Evolutionary conservation across 768 basidiomycete species (phyloP).

Genomic region (Sarcomyxa edulis): DNA sequence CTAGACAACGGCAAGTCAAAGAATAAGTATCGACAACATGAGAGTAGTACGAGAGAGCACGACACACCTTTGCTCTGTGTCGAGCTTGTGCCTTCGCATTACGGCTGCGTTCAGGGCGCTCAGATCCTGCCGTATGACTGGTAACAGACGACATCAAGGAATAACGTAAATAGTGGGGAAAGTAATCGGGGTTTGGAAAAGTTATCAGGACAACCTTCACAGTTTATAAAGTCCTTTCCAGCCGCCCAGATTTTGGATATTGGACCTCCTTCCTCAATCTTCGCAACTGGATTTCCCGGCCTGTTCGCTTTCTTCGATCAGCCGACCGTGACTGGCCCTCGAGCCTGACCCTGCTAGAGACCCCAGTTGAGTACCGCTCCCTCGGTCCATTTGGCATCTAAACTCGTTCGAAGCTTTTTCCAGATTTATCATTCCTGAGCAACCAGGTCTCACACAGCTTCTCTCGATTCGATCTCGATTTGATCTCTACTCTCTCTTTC

Average conservation of each 20-base stretch:
- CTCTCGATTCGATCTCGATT: no score
- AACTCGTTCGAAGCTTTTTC: constrained; percentile 1
- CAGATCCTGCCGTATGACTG: constrained; percentile 43
- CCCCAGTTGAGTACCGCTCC: constrained; percentile 18
- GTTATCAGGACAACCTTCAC: constrained; percentile 10
- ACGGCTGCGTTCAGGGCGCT: constrained; percentile 80
- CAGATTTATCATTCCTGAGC: no score
- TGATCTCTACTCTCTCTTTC: no score
- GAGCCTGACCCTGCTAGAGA: constrained; percentile 31
- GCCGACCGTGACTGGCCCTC: constrained; percentile 28
- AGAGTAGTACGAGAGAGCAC: no score
- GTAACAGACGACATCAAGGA: constrained; percentile 56
- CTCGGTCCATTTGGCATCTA: constrained; percentile 14
- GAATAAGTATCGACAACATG: no score
- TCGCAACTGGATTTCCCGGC: constrained; percentile 38
- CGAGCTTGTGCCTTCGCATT: constrained; percentile 86
- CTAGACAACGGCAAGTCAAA: no score
- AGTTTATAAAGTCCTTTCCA: constrained; percentile 8
- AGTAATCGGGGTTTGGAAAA: constrained; percentile 48
- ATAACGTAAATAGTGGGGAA: constrained; percentile 47
- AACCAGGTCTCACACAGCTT: no score
- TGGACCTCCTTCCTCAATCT: constrained; percentile 4
- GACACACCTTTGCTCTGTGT: constrained; percentile 90
- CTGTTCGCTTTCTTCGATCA: constrained; percentile 46
- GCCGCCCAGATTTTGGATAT: constrained; percentile 3